phyloP scores from a whole-genome alignment of 2,329 filamentous ascomycete species.

The Aureobasidium musti region DNA sequence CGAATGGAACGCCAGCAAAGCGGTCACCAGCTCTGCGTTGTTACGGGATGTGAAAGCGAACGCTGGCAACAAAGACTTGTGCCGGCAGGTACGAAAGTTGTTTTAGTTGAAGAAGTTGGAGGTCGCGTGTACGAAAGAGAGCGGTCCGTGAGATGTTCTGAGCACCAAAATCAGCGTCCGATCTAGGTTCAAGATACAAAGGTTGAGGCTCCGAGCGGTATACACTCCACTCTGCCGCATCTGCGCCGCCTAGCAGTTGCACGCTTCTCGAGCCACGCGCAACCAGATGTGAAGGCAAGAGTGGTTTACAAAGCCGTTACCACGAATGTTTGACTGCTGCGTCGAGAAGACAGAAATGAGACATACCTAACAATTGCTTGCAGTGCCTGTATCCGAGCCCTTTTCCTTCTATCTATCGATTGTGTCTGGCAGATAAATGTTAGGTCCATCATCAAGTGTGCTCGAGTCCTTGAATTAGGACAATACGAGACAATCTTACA shows the following conservation, averaged over 20 bases:
- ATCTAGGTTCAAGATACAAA: no score
- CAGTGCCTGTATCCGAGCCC: constrained; percentile 11
- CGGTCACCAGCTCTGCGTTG: not conserved
- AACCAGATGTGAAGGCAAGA: not conserved
- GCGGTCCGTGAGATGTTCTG: constrained; percentile 1
- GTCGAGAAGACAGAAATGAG: not conserved
- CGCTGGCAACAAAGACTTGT: not conserved
- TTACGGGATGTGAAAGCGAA: not conserved
- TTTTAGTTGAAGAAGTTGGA: not conserved
- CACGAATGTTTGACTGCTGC: not conserved
- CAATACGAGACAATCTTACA: constrained; percentile 2
- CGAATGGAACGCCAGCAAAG: not conserved
- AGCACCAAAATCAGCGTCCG: not conserved
- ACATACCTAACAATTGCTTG: constrained; percentile 22
- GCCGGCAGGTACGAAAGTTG: not conserved
- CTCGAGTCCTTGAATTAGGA: not conserved
- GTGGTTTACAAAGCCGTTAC: not conserved
- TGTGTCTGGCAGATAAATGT: not conserved
- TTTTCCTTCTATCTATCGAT: constrained; percentile 21
- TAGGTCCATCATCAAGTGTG: not conserved
- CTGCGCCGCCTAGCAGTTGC: not conserved
- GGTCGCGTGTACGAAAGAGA: not conserved
- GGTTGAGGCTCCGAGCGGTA: not conserved
- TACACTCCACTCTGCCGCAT: not conserved
- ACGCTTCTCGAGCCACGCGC: not conserved